phyloP scores from a whole-genome alignment of 805 yeast species.

The Kodamaea restingae region DNA sequence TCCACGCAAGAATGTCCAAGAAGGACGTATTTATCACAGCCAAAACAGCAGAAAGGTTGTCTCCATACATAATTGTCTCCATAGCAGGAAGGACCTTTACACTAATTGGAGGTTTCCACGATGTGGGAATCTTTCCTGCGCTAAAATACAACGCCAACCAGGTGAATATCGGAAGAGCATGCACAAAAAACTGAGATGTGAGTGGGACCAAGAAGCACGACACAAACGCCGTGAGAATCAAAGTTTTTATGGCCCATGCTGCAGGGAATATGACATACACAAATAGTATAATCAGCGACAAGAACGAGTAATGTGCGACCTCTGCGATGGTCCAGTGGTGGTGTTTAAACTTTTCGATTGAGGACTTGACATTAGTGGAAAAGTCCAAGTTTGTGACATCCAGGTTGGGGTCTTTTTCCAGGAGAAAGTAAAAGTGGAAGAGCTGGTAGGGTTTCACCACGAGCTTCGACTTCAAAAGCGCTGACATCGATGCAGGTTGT shows the following conservation, averaged over 20 bases:
- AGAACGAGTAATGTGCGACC: slow-evolving; percentile 47
- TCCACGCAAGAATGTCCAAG: slow-evolving; percentile 86
- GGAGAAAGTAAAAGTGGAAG: slow-evolving; percentile 49
- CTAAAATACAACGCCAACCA: slow-evolving; percentile 84
- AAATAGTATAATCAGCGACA: slow-evolving; percentile 50
- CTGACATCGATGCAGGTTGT: slow-evolving; percentile 6
- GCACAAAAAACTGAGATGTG: slow-evolving; percentile 78
- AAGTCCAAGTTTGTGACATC: slow-evolving; percentile 49
- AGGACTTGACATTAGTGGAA: slow-evolving; percentile 42
- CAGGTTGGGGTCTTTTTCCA: slow-evolving; percentile 48
- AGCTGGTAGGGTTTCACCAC: slow-evolving; percentile 38
- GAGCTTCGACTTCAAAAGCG: slow-evolving; percentile 22
- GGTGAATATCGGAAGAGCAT: slow-evolving; percentile 76
- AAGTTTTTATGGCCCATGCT: slow-evolving; percentile 35
- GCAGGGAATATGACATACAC: slow-evolving; percentile 60
- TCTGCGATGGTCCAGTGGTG: slow-evolving; percentile 47
- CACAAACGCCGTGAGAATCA: slow-evolving; percentile 39
- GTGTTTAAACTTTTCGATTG: slow-evolving; percentile 39
- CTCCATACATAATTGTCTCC: slow-evolving; percentile 90
- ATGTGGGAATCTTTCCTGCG: slow-evolving; percentile 66
- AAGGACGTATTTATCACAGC: slow-evolving; percentile 65
- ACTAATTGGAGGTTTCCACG: slow-evolving; percentile 80
- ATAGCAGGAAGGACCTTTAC: slow-evolving; percentile 87
- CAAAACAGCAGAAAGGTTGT: slow-evolving; percentile 76
- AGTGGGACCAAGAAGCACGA: slow-evolving; percentile 62